Percentiles rank a stretch among this genome's conserved stretches.
Conservation (phyloP, 345 rosid genomes). For the Angophora floribunda region DNA sequence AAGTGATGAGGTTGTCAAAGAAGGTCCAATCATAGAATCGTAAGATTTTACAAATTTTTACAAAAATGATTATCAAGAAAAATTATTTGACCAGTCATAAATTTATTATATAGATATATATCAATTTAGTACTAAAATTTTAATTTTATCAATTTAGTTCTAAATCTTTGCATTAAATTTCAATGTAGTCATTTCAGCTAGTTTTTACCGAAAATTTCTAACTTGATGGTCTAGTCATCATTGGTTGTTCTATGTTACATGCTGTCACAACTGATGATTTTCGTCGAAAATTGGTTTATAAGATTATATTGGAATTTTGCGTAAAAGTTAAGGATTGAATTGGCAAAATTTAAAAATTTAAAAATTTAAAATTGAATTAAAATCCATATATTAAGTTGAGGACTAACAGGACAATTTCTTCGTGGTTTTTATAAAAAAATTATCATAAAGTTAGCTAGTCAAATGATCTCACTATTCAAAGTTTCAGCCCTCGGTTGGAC, state of each 20-base stretch:
- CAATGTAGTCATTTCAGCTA: accelerated
- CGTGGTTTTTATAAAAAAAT: accelerated
- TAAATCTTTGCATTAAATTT: too few relatives aligned
- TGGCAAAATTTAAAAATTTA: accelerated
- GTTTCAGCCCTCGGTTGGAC: background rate
- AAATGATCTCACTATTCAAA: background rate
- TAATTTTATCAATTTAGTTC: background rate
- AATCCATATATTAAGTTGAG: accelerated
- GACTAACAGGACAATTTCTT: too few relatives aligned
- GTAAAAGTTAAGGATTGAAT: too few relatives aligned
- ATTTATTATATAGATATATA: background rate
- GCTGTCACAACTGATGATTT: background rate
- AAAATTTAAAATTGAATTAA: accelerated
- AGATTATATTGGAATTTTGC: background rate
- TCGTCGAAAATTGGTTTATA: accelerated
- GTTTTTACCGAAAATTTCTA: too few relatives aligned
- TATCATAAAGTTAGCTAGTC: background rate
- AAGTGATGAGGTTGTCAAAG: background rate
- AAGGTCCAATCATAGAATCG: background rate
- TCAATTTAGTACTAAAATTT: too few relatives aligned
- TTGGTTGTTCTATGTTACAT: accelerated
- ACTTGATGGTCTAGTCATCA: accelerated
- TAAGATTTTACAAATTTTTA: too few relatives aligned
- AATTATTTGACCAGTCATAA: accelerated
- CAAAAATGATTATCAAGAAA: too few relatives aligned